Conservation (phyloP, 257 asterid species). For the Solanum lycopersicoides region DNA sequence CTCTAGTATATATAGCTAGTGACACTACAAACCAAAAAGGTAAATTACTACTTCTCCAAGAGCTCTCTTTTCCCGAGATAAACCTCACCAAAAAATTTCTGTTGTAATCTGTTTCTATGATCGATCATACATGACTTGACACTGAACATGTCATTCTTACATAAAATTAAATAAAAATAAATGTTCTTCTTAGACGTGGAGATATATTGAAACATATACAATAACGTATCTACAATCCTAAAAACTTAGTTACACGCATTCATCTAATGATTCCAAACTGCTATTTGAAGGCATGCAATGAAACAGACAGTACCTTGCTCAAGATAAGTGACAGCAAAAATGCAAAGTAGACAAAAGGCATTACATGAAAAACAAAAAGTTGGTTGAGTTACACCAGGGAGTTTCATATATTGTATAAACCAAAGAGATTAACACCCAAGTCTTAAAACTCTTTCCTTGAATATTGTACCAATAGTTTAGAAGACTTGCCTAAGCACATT, state of each 20-base stretch:
- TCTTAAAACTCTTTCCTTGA: not conserved
- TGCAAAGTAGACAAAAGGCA: not conserved
- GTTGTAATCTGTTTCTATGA: not conserved
- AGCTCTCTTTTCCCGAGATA: not conserved
- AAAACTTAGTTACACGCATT: not conserved
- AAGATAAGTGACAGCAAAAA: not conserved
- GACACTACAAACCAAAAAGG: not conserved
- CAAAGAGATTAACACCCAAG: not conserved
- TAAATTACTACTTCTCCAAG: not conserved
- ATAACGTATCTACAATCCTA: not conserved
- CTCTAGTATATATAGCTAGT: not conserved
- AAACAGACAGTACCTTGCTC: not conserved
- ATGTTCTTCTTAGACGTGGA: not conserved
- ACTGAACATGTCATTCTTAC: not conserved
- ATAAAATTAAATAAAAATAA: not conserved
- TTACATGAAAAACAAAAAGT: not conserved
- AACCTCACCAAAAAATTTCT: not conserved
- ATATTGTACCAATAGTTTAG: not conserved
- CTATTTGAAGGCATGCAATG: not conserved
- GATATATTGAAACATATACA: not conserved
- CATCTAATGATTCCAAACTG: not conserved
- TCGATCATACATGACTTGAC: not conserved
- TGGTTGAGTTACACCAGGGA: not conserved
- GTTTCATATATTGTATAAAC: not conserved
- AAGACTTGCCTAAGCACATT: slow-evolving; percentile 27